These are phyloP conservation scores for Leptographium procerum DNA, from an alignment of 2,329 filamentous ascomycete species.

Conservation along the genomic window DNA sequence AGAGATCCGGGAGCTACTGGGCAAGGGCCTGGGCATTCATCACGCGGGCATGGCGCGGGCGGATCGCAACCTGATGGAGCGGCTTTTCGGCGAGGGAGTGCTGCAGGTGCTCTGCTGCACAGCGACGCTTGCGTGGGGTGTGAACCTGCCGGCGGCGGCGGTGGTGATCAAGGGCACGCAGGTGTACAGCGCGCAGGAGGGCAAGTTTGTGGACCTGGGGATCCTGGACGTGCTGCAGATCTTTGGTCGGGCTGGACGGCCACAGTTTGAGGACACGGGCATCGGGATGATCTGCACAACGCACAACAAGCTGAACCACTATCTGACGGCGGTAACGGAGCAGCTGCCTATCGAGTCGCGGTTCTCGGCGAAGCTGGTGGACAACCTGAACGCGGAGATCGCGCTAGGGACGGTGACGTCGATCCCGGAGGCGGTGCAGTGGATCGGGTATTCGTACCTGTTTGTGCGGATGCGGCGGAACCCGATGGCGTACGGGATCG, in stretches of 20 bases:
- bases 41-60: constrained; percentile 94
- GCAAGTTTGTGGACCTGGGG: constrained; percentile 91
- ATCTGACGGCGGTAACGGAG: constrained; percentile 83
- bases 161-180: constrained; percentile 98
- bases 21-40: constrained; percentile 87
- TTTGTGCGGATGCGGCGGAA: constrained; percentile 95
- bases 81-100: constrained; percentile 82
- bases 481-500: constrained; percentile 85
- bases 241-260: constrained; percentile 93
- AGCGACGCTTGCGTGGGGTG: constrained; percentile 94
- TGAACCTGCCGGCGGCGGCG: constrained; percentile 91
- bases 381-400: constrained; percentile 95
- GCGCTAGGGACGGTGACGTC: constrained; percentile 90
- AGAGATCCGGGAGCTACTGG: constrained; percentile 78
- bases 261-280: constrained; percentile 94
- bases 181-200: constrained; percentile 90
- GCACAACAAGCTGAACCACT: constrained; percentile 85
- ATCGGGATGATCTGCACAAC: constrained; percentile 98
- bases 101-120: constrained; percentile 97
- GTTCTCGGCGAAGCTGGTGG: constrained; percentile 86
- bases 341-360: constrained; percentile 96
- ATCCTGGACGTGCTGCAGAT: constrained; percentile 97
- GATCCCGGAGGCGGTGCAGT: constrained; percentile 84
- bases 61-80: constrained; percentile 91
- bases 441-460: constrained; percentile 95